Evolutionary conservation across 768 basidiomycete species (phyloP).

Genomic region (Mycena galericulata): DNA sequence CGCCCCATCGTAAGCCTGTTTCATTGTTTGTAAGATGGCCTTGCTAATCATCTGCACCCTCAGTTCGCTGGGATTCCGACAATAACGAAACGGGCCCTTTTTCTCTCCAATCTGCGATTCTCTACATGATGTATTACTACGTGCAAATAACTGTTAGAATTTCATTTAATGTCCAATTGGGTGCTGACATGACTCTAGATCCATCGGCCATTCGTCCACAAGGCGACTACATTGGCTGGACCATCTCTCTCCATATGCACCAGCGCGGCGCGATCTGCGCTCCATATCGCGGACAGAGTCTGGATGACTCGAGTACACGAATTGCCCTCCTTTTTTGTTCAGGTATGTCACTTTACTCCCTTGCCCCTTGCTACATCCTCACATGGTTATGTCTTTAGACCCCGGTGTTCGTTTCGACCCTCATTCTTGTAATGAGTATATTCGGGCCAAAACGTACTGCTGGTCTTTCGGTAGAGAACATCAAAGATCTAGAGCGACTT

Average conservation of each 20-base stretch:
- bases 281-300: background rate
- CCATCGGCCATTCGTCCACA: slow-evolving; percentile 38
- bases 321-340: slow-evolving; percentile 9
- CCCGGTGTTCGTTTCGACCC: slow-evolving; percentile 10
- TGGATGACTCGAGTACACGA: background rate
- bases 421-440: slow-evolving; percentile 8
- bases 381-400: background rate
- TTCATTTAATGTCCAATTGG: slow-evolving; percentile 59
- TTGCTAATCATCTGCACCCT: background rate
- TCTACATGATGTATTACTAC: slow-evolving; percentile 55
- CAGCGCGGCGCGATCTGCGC: background rate
- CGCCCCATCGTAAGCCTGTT: slow-evolving; percentile 52
- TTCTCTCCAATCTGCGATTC: slow-evolving; percentile 55
- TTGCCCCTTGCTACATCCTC: background rate
- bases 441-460: slow-evolving; percentile 5
- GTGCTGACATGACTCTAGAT: slow-evolving; percentile 23
- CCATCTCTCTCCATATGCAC: slow-evolving; percentile 24
- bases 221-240: background rate
- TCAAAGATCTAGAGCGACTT: background rate
- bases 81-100: slow-evolving; percentile 36
- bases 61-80: slow-evolving; percentile 53
- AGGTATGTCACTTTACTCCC: background rate
- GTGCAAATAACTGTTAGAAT: slow-evolving; percentile 57
- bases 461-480: background rate
- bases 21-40: background rate